Evolutionary conservation across 768 basidiomycete species (phyloP).

Genomic region (Suillus luteus): DNA sequence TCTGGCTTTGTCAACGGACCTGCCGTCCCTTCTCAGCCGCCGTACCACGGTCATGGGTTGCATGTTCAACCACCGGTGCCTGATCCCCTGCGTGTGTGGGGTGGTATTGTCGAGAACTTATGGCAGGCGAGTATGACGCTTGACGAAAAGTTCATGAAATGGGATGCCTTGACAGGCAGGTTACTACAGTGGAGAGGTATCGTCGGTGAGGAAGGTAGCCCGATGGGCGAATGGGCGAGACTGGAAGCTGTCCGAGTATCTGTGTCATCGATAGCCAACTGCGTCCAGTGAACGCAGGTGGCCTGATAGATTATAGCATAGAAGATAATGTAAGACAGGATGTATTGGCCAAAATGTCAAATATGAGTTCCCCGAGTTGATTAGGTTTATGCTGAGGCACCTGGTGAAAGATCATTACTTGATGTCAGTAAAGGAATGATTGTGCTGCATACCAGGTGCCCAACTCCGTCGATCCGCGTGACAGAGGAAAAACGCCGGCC

Average conservation of each 20-base stretch:
- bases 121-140: conserved; percentile 30
- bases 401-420: conserved; percentile 12
- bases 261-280: not conserved
- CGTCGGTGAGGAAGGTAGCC: conserved; percentile 38
- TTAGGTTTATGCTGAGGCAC: conserved; percentile 32
- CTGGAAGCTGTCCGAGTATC: conserved; percentile 31
- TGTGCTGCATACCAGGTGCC: conserved; percentile 34
- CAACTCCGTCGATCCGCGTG: conserved; percentile 27
- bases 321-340: not conserved
- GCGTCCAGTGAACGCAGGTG: not conserved
- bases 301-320: not conserved
- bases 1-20: conserved; percentile 1
- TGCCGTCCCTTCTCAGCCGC: conserved; percentile 23
- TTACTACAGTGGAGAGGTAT: conserved; percentile 58
- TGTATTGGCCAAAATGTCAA: conserved; percentile 24
- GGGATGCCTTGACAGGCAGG: conserved; percentile 56
- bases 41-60: conserved; percentile 38
- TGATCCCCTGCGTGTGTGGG: conserved; percentile 47
- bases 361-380: conserved; percentile 27
- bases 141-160: conserved; percentile 36
- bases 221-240: conserved; percentile 60
- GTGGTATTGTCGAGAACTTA: conserved; percentile 52
- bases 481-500: conserved; percentile 28
- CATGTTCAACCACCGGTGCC: conserved; percentile 34
- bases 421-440: not conserved